A percentile compares a stretch with the other conserved stretches of the same genome.
Evolutionary conservation across 768 basidiomycete species (phyloP).

Genomic region (Glaciozyma antarctica): DNA sequence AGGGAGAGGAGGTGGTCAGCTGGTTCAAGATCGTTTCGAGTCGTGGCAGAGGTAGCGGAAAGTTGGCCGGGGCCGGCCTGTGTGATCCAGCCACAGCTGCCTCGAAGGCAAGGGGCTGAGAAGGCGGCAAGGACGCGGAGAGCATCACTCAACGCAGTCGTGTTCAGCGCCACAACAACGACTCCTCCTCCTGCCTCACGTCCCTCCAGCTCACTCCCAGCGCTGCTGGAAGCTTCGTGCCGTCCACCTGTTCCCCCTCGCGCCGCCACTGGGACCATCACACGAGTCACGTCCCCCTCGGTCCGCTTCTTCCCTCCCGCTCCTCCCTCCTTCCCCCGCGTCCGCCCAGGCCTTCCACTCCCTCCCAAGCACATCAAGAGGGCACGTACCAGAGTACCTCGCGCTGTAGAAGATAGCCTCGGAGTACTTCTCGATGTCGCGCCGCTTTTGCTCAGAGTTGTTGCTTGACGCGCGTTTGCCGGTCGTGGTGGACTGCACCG

Average conservation of each 20-base stretch:
- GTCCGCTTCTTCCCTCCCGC: background rate
- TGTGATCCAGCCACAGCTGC: too few species aligned
- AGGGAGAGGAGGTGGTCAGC: background rate
- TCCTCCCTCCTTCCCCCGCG: background rate
- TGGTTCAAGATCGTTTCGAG: background rate
- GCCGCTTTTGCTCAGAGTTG: conserved; percentile 13
- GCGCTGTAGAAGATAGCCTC: conserved; percentile 21
- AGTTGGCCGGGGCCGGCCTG: background rate
- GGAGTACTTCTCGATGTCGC: conserved; percentile 12
- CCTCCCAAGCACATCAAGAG: background rate
- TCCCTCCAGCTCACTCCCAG: too few species aligned
- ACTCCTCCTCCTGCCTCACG: too few species aligned
- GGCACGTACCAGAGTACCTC: conserved; percentile 14
- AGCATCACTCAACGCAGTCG: too few species aligned
- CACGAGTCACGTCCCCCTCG: too few species aligned
- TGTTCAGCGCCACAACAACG: too few species aligned
- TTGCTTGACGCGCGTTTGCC: background rate
- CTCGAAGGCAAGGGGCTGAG: too few species aligned
- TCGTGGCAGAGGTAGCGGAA: background rate
- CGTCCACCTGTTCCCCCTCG: too few species aligned
- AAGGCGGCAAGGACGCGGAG: too few species aligned
- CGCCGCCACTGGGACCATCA: too few species aligned
- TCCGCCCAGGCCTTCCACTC: background rate
- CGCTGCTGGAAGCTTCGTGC: too few species aligned
- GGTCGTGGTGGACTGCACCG: background rate